Conservation (phyloP, 2,329 filamentous ascomycete species). For the Pezicula carpinea region DNA sequence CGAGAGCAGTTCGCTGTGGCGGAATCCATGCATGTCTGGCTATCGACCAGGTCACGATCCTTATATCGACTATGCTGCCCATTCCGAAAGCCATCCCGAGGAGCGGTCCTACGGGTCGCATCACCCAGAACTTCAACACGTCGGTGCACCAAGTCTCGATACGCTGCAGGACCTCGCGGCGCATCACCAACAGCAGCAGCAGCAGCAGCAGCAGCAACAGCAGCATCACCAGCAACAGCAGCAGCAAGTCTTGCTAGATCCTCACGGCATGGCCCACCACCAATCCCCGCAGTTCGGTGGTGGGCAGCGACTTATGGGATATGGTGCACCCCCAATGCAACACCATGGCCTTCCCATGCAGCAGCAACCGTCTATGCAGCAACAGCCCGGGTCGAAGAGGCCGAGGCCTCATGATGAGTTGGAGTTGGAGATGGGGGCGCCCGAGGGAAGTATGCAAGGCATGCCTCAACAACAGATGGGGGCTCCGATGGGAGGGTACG, state of each 20-base stretch:
- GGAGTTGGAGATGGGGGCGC: slow-evolving; percentile 41
- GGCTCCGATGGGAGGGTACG: slow-evolving; percentile 43
- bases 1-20: slow-evolving; percentile 74
- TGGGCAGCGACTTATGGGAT: slow-evolving; percentile 44
- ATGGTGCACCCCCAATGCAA: slow-evolving; percentile 31
- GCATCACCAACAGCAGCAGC: slow-evolving; percentile 44
- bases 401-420: slow-evolving; percentile 51
- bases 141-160: slow-evolving; percentile 25
- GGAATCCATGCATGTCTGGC: slow-evolving; percentile 59
- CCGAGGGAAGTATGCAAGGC: slow-evolving; percentile 32
- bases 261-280: slow-evolving; percentile 48
- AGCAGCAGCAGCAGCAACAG: slow-evolving; percentile 39
- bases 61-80: slow-evolving; percentile 70
- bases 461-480: slow-evolving; percentile 52
- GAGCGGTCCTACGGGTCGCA: slow-evolving; percentile 57
- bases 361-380: slow-evolving; percentile 28
- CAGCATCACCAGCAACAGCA: slow-evolving; percentile 43
- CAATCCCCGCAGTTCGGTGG: slow-evolving; percentile 41
- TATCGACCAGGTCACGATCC: slow-evolving; percentile 67
- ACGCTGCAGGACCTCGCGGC: slow-evolving; percentile 28
- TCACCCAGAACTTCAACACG: slow-evolving; percentile 29
- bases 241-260: slow-evolving; percentile 51
- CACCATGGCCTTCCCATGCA: slow-evolving; percentile 15
- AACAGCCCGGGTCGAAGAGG: slow-evolving; percentile 40
- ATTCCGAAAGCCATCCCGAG: slow-evolving; percentile 61